Percentiles rank a stretch among this genome's conserved stretches.
phyloP scores from a whole-genome alignment of 2,329 filamentous ascomycete species.

The Coniella vitis region DNA sequence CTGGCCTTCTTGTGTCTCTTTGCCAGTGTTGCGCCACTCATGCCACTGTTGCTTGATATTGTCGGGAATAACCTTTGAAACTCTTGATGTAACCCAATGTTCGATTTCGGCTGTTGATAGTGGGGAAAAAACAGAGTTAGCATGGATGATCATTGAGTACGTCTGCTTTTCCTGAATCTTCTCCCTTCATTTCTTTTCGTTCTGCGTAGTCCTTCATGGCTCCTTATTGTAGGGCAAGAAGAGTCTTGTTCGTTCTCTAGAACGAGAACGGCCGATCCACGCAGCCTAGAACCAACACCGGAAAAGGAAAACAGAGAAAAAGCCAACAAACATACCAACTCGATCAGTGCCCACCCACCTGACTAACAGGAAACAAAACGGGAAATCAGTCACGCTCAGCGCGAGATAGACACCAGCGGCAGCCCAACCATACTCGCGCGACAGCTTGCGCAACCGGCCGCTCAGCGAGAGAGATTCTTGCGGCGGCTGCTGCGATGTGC shows the following conservation, averaged over 20 bases:
- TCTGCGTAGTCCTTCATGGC: no score
- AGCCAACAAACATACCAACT: conserved; percentile 54
- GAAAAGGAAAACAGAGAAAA: not conserved
- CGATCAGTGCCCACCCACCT: conserved; percentile 74
- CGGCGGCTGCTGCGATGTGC: conserved; percentile 4
- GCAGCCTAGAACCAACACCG: no score
- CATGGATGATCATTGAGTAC: no score
- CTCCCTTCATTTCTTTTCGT: no score
- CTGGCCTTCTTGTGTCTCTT: conserved; percentile 39
- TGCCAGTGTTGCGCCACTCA: conserved; percentile 42
- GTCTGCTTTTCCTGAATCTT: no score
- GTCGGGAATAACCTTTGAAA: conserved; percentile 54
- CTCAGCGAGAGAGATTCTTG: conserved; percentile 45
- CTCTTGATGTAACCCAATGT: conserved; percentile 56
- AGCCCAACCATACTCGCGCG: conserved; percentile 89
- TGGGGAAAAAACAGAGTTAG: not conserved
- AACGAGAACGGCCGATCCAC: no score
- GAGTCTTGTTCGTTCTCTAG: no score
- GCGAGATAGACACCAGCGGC: conserved; percentile 85
- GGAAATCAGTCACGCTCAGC: conserved; percentile 82
- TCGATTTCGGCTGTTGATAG: conserved; percentile 51
- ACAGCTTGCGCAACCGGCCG: conserved; percentile 72
- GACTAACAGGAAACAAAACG: conserved; percentile 89
- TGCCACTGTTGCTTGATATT: conserved; percentile 47
- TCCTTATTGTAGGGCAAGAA: no score